These are phyloP conservation scores for Viola pubescens DNA, from an alignment of 441 rosid genomes.

Conservation along the genomic window DNA sequence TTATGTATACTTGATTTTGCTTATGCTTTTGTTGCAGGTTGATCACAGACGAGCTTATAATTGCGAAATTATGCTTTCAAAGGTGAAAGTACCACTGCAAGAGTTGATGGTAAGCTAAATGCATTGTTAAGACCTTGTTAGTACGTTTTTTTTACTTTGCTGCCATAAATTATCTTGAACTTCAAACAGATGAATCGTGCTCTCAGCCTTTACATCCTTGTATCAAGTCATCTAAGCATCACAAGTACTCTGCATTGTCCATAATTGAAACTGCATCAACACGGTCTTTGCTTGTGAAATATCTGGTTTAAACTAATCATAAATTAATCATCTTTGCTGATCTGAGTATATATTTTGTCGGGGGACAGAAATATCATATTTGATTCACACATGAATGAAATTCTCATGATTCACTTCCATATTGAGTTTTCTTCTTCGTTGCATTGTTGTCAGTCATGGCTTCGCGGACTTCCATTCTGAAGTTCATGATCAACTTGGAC, in stretches of 20 bases:
- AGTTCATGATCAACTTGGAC: too few relatives aligned
- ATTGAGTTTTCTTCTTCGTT: too few relatives aligned
- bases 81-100: slow-evolving; percentile 79
- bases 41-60: slow-evolving; percentile 94
- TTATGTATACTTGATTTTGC: background rate
- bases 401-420: too few relatives aligned
- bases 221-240: background rate
- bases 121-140: slow-evolving; percentile 11
- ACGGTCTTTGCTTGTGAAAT: too few relatives aligned
- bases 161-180: background rate
- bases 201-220: background rate
- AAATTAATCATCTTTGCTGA: too few relatives aligned
- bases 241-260: background rate
- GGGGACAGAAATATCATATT: too few relatives aligned
- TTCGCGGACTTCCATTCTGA: too few relatives aligned
- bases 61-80: slow-evolving; percentile 97
- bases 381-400: too few relatives aligned
- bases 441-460: too few relatives aligned
- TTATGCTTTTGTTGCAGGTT: slow-evolving; percentile 42
- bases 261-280: background rate
- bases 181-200: background rate
- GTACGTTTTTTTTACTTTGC: background rate
- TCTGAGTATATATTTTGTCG: too few relatives aligned
- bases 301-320: too few relatives aligned
- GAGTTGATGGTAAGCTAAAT: slow-evolving; percentile 65